These are phyloP conservation scores for Russula sp. DNA, from an alignment of 768 basidiomycete species.

Conservation along the genomic window DNA sequence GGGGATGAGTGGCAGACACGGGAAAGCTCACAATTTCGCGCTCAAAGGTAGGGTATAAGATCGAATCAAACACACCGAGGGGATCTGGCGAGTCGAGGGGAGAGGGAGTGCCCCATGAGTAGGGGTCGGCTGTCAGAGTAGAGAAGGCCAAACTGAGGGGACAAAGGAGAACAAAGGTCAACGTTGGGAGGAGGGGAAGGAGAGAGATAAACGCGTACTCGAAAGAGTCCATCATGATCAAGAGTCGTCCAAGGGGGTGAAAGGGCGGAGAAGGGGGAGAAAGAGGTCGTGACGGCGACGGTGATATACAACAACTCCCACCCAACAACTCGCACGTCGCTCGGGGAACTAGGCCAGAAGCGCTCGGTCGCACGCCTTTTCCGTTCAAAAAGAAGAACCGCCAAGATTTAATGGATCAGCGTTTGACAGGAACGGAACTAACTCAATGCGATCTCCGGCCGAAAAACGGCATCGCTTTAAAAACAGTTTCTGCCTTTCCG, in stretches of 20 bases:
- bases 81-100: constrained; percentile 15
- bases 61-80: constrained; percentile 9
- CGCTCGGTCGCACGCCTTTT: constrained; percentile 12
- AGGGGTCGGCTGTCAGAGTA: constrained; percentile 5
- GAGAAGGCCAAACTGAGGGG: constrained; percentile 7
- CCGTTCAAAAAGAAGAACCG: constrained; percentile 13
- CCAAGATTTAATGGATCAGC: constrained; percentile 19
- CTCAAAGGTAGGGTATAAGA: constrained; percentile 18
- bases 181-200: background rate
- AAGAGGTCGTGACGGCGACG: constrained; percentile 16
- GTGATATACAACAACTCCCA: constrained; percentile 7
- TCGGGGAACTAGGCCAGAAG: constrained; percentile 20
- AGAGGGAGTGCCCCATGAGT: constrained; percentile 12
- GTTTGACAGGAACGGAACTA: constrained; percentile 21
- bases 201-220: constrained; percentile 4
- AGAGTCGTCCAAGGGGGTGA: background rate
- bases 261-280: constrained; percentile 1
- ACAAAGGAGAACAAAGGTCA: background rate
- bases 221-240: constrained; percentile 13
- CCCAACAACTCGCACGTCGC: constrained; percentile 13
- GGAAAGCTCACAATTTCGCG: constrained; percentile 19
- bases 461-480: background rate
- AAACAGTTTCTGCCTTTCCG: background rate
- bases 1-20: background rate
- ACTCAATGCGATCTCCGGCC: constrained; percentile 13